Evolutionary conservation across 2,329 filamentous ascomycete species (phyloP).

Genomic region (Cercospora nicotianae): DNA sequence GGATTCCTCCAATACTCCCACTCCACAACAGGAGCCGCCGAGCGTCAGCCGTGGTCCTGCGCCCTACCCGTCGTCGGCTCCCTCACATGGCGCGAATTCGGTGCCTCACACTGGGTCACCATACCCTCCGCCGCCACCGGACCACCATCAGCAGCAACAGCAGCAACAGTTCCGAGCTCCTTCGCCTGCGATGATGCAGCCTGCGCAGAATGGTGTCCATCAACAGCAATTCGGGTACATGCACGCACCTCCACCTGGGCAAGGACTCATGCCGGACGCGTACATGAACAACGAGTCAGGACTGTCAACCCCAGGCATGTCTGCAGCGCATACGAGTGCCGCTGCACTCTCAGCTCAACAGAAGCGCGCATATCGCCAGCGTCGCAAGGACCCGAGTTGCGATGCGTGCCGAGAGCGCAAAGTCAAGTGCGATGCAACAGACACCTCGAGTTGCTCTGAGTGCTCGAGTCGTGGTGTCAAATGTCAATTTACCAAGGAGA

Average conservation of each 20-base stretch:
- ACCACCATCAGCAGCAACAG: slow-evolving; percentile 1
- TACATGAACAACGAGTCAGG: slow-evolving; percentile 32
- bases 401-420: slow-evolving; percentile 89
- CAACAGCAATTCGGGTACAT: slow-evolving; percentile 28
- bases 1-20: slow-evolving; percentile 6
- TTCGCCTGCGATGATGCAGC: slow-evolving; percentile 28
- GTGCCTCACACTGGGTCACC: slow-evolving; percentile 3
- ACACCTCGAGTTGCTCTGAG: slow-evolving; percentile 93
- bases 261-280: slow-evolving; percentile 32
- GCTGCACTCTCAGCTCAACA: slow-evolving; percentile 65
- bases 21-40: slow-evolving; percentile 1
- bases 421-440: slow-evolving; percentile 90
- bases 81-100: slow-evolving; percentile 7
- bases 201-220: slow-evolving; percentile 27
- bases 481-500: slow-evolving; percentile 99
- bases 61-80: slow-evolving; percentile 15
- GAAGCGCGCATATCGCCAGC: slow-evolving; percentile 90
- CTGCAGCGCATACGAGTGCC: slow-evolving; percentile 38
- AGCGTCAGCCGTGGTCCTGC: slow-evolving; percentile 2
- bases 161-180: slow-evolving; percentile 17
- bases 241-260: slow-evolving; percentile 21
- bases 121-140: not conserved
- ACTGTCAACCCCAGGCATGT: slow-evolving; percentile 34
- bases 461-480: slow-evolving; percentile 95
- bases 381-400: slow-evolving; percentile 94